These are phyloP conservation scores for Saccharomycopsis guyanensis DNA, from an alignment of 805 yeast species.

Conservation along the genomic window DNA sequence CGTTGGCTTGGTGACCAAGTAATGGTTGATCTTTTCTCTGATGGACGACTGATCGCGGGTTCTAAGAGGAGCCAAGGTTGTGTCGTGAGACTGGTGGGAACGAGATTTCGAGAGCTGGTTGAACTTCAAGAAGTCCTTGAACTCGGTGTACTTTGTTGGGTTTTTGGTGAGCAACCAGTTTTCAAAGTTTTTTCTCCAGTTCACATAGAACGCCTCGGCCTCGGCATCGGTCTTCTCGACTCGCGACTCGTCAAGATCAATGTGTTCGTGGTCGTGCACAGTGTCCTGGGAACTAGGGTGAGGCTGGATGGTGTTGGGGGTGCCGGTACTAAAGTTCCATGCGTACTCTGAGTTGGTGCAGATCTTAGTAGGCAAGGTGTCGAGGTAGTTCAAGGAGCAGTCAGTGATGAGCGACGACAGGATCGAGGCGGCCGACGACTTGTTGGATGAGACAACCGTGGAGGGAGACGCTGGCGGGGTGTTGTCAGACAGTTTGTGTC, in stretches of 20 bases:
- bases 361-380: constrained; percentile 17
- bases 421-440: constrained; percentile 1
- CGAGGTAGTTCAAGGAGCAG: constrained; percentile 23
- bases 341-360: constrained; percentile 25
- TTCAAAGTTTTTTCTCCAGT: constrained; percentile 38
- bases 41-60: constrained; percentile 13
- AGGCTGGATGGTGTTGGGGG: constrained; percentile 34
- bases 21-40: constrained; percentile 21
- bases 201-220: constrained; percentile 34
- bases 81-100: not conserved
- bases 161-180: constrained; percentile 36
- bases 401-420: constrained; percentile 8
- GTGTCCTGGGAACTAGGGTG: constrained; percentile 25
- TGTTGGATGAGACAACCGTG: not conserved
- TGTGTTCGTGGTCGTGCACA: constrained; percentile 25
- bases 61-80: not conserved
- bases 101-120: constrained; percentile 20
- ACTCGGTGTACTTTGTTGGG: constrained; percentile 32
- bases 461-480: constrained; percentile 10
- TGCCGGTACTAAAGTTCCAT: constrained; percentile 23
- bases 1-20: constrained; percentile 22
- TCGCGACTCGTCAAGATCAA: not conserved
- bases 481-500: not conserved
- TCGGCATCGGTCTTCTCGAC: constrained; percentile 25
- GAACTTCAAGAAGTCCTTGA: constrained; percentile 30